Conservation (phyloP, 2,329 filamentous ascomycete species). For the Calonectria fujianensis region DNA sequence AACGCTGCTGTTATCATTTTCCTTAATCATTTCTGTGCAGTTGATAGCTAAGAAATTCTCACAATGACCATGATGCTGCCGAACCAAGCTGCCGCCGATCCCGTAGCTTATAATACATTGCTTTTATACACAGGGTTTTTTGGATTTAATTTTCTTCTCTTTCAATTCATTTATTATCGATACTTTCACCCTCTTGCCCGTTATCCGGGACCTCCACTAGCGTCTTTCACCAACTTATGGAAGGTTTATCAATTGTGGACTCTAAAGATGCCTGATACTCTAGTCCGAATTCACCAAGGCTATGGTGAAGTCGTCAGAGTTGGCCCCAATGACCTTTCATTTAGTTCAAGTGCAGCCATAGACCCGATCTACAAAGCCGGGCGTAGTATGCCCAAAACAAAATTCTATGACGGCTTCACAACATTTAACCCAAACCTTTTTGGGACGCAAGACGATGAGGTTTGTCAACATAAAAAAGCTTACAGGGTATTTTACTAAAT, state of each 20-base stretch:
- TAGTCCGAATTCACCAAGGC: slow-evolving; percentile 9
- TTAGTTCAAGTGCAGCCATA: slow-evolving; percentile 22
- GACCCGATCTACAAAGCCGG: slow-evolving; percentile 33
- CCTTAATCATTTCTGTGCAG: neutral
- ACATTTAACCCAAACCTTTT: slow-evolving; percentile 38
- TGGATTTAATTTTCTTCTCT: neutral
- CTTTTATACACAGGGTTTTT: neutral
- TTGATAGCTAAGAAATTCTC: neutral
- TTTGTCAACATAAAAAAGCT: neutral
- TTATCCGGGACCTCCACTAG: slow-evolving; percentile 26
- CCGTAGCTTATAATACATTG: neutral
- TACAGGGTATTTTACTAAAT: neutral
- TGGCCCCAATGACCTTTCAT: slow-evolving; percentile 34
- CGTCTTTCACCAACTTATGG: slow-evolving; percentile 32
- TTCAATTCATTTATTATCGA: slow-evolving; percentile 21
- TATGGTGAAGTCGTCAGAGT: slow-evolving; percentile 33
- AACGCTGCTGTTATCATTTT: neutral
- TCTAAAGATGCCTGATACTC: slow-evolving; percentile 28
- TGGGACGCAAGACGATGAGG: slow-evolving; percentile 28
- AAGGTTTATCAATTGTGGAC: slow-evolving; percentile 32
- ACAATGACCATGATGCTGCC: neutral
- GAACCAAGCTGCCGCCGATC: too few species aligned
- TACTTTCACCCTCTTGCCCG: slow-evolving; percentile 23
- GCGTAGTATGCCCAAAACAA: slow-evolving; percentile 26
- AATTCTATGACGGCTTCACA: slow-evolving; percentile 38